Evolutionary conservation across 495 filamentous ascomycete genomes (phyloP).

Genomic region (Podospora bellae-mahoneyi): DNA sequence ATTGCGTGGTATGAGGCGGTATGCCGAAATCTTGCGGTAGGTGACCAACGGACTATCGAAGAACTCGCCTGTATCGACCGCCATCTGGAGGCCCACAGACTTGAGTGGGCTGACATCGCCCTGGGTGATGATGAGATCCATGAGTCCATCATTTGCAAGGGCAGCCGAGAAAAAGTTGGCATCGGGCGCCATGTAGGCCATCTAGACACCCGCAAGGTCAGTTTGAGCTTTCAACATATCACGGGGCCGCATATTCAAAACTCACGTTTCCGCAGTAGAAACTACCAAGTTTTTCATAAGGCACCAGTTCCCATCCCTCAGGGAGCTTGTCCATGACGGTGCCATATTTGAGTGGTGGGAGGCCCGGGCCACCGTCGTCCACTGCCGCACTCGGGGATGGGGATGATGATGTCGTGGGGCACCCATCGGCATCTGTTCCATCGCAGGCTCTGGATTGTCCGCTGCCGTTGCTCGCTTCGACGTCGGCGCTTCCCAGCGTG

Average conservation of each 20-base stretch:
- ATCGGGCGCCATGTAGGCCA: slow-evolving; percentile 86
- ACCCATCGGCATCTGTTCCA: slow-evolving; percentile 2
- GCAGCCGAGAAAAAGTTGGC: slow-evolving; percentile 86
- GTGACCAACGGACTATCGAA: slow-evolving; percentile 74
- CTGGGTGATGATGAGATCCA: slow-evolving; percentile 79
- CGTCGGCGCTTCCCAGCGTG: neutral
- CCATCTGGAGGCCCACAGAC: slow-evolving; percentile 62
- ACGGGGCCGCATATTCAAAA: slow-evolving; percentile 1
- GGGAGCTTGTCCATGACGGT: slow-evolving; percentile 74
- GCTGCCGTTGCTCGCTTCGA: slow-evolving; percentile 37
- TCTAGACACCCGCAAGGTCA: slow-evolving; percentile 39
- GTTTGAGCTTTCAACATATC: neutral
- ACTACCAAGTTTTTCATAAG: slow-evolving; percentile 75
- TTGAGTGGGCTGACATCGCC: slow-evolving; percentile 65
- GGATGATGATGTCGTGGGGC: slow-evolving; percentile 17
- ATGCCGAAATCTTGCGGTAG: slow-evolving; percentile 78
- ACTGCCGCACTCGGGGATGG: slow-evolving; percentile 7
- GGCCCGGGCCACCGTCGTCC: slow-evolving; percentile 33
- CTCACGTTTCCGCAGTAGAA: slow-evolving; percentile 87
- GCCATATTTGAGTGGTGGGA: slow-evolving; percentile 75
- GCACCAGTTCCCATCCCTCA: slow-evolving; percentile 65
- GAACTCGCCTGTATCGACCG: slow-evolving; percentile 66
- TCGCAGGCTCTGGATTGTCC: slow-evolving; percentile 21
- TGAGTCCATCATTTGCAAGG: slow-evolving; percentile 75
- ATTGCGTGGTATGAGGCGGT: slow-evolving; percentile 72